Base-by-base conservation (phyloP, 176 grass and related monocot species). In the Avena sativa region DNA sequence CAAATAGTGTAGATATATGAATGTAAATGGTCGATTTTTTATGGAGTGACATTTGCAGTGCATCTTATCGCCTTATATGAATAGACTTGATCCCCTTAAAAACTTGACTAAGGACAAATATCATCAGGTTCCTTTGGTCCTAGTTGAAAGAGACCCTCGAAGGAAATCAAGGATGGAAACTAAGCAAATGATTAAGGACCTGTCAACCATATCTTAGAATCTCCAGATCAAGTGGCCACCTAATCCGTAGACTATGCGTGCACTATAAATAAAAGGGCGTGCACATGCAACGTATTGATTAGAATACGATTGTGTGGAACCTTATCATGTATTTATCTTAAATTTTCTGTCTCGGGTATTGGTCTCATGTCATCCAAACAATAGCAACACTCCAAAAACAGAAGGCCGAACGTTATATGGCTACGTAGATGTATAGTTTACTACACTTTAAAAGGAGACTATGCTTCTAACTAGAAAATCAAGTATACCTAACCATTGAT, bases 131-230 rank as follows among this genome's bases (percentile, higher is more conserved):
- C 43, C 8, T 44, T 44, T 44, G 32, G 43, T 44, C 43, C 43
- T 44, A 44, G 6, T 66, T 46, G 68, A 21, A 3, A 44, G 68
- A 9, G 47, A 16, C 47, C 47, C 72, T 75, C 25, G 8, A 47
- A 51, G 21, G 72, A 28, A 30, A 74, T 28, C 72, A 51, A 75
- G 47, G 72, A 46, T 6, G 69, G 10, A 71, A 71, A 71, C 20
- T 71, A 40, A 43, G 38, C 20, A 21, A 60, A 21, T 46, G 10
- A 21, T 46, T 21, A 47, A 72, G n/a, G 17, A 6, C 38, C n/a
- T 48, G 15, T 48, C 70, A 73, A 48, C 20, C 70, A 73, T 55
- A 76, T 76, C 49, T 34, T 76, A 34, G 74, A 76, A 55, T 76
- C 50, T 5, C 15, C 9, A 3, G 43, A 48, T 48, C 44, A 73